A percentile compares a stretch with the other conserved stretches of the same genome.
phyloP scores from a whole-genome alignment of 2,329 filamentous ascomycete genomes.

The Nemania sp. region DNA sequence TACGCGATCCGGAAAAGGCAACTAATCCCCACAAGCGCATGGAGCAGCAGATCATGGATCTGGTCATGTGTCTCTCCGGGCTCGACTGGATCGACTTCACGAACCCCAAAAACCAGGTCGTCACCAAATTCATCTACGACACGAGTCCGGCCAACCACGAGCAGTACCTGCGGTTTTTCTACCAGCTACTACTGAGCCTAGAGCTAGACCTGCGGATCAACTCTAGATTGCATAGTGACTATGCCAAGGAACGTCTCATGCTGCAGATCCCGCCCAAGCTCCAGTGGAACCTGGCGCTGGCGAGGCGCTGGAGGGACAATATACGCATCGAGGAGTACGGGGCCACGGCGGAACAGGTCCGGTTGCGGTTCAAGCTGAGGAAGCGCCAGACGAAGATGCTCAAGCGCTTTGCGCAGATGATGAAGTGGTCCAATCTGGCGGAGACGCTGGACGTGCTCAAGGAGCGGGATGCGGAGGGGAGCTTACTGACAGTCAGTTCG shows the following conservation, averaged over 20 bases:
- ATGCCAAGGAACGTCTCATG: conserved; percentile 73
- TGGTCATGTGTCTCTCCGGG: conserved; percentile 76
- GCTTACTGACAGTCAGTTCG: conserved; percentile 71
- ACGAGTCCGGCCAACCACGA: conserved; percentile 65
- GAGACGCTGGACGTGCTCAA: conserved; percentile 73
- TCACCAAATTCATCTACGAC: conserved; percentile 78
- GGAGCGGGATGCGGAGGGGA: conserved; percentile 68
- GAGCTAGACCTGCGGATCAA: conserved; percentile 79
- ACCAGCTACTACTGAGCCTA: conserved; percentile 79
- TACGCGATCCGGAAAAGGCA: conserved; percentile 74
- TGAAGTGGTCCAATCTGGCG: conserved; percentile 82
- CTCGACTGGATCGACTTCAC: conserved; percentile 81
- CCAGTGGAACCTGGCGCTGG: conserved; percentile 79
- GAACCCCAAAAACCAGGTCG: conserved; percentile 75
- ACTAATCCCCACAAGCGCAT: conserved; percentile 71
- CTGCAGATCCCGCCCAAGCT: conserved; percentile 76
- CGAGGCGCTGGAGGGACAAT: conserved; percentile 77
- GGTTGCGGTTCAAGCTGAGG: conserved; percentile 73
- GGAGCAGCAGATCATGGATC: conserved; percentile 78
- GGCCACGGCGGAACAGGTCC: conserved; percentile 65
- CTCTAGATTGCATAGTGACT: conserved; percentile 69
- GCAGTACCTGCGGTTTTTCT: conserved; percentile 76
- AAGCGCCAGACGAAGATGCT: conserved; percentile 76
- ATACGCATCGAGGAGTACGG: conserved; percentile 74
- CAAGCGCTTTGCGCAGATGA: conserved; percentile 74